Conservation (phyloP, 129 eudicot species). For the Arctium lappa region DNA sequence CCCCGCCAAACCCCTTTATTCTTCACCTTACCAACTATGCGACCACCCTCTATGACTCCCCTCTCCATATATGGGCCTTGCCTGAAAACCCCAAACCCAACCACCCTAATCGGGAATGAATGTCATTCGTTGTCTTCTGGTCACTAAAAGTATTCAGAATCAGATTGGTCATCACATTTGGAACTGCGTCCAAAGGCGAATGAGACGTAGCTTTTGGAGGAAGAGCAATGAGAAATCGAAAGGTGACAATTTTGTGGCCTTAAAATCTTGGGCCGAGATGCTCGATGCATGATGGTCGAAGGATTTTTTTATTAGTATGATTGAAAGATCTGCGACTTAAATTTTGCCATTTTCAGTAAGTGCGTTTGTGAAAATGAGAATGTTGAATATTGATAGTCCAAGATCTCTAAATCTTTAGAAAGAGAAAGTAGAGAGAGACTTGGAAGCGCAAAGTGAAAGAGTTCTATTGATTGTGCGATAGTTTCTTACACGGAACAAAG, state of each 20-base stretch:
- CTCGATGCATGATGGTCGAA: slow-evolving; percentile 38
- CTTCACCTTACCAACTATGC: too few species aligned
- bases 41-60: too few species aligned
- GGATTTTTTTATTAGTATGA: slow-evolving; percentile 82
- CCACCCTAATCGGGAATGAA: neutral
- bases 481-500: too few species aligned
- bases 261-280: slow-evolving; percentile 41
- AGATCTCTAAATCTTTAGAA: too few species aligned
- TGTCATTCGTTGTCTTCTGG: slow-evolving; percentile 63
- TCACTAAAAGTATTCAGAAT: slow-evolving; percentile 58
- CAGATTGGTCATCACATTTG: slow-evolving; percentile 14
- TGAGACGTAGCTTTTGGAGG: slow-evolving; percentile 56
- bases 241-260: slow-evolving; percentile 24
- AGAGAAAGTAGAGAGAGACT: too few species aligned
- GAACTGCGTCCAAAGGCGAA: slow-evolving; percentile 43
- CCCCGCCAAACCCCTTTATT: too few species aligned
- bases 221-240: slow-evolving; percentile 26
- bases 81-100: too few species aligned
- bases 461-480: too few species aligned
- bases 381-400: too few species aligned
- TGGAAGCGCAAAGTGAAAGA: too few species aligned
- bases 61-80: too few species aligned
- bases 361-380: neutral
- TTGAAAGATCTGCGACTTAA: slow-evolving; percentile 60
- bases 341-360: slow-evolving; percentile 49